Evolutionary conservation across 345 rosid species (phyloP).

Genomic region (Luvunga scandens): DNA sequence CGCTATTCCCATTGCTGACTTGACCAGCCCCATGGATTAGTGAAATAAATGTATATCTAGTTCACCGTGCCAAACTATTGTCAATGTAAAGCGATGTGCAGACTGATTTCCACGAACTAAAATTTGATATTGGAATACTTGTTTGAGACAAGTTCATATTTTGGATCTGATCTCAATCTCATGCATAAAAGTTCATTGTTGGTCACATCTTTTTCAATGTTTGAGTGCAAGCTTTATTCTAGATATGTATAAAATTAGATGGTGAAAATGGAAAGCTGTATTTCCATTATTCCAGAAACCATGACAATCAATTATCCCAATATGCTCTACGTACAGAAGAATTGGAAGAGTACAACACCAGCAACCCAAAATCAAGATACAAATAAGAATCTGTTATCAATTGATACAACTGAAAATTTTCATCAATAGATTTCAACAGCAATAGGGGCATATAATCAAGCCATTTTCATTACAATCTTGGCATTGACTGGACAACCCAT

Average conservation of each 20-base stretch:
- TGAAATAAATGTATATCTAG: not conserved
- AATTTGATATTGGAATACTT: no score
- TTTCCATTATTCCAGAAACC: not conserved
- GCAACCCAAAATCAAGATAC: constrained; percentile 7
- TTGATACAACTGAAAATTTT: not conserved
- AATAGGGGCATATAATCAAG: constrained; percentile 55
- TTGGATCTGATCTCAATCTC: no score
- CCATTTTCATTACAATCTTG: constrained; percentile 84
- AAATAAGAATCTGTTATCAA: not conserved
- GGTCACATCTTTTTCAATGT: no score
- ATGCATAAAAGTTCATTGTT: no score
- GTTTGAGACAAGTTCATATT: no score
- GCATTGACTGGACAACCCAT: constrained; percentile 45
- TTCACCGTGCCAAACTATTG: no score
- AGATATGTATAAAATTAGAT: not conserved
- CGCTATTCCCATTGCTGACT: not conserved
- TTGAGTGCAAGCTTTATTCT: no score
- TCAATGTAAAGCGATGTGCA: no score
- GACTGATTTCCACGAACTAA: no score
- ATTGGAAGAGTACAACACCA: not conserved
- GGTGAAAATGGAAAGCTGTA: not conserved
- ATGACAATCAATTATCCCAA: not conserved
- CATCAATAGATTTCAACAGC: constrained; percentile 30
- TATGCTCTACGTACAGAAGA: not conserved
- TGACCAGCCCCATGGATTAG: not conserved